A percentile compares a stretch with the other conserved stretches of the same genome.
Evolutionary conservation across 2,329 filamentous ascomycete species (phyloP).

Genomic region (Aureobasidium leucospermi): DNA sequence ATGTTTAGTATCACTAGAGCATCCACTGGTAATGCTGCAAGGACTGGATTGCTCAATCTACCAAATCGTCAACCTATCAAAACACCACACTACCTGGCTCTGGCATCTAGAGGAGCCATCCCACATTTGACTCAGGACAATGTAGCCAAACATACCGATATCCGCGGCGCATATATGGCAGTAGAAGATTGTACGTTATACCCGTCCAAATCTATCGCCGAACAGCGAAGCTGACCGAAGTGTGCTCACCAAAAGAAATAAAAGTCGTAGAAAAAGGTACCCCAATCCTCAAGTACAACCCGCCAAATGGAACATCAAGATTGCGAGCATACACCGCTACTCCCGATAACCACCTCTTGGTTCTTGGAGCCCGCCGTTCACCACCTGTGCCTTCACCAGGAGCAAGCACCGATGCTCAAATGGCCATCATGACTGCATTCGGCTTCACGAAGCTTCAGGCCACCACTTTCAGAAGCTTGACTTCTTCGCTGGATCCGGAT

Average conservation of each 20-base stretch:
- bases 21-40: slow-evolving; percentile 40
- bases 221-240: slow-evolving; percentile 30
- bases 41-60: slow-evolving; percentile 61
- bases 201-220: slow-evolving; percentile 8
- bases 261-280: slow-evolving; percentile 57
- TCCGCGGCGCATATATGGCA: slow-evolving; percentile 69
- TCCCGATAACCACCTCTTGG: slow-evolving; percentile 55
- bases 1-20: slow-evolving; percentile 41
- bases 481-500: slow-evolving; percentile 65
- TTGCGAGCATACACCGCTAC: slow-evolving; percentile 73
- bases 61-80: slow-evolving; percentile 58
- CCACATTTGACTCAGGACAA: slow-evolving; percentile 88
- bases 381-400: slow-evolving; percentile 68
- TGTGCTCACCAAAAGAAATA: slow-evolving; percentile 30
- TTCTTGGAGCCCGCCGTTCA: slow-evolving; percentile 71
- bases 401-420: slow-evolving; percentile 40
- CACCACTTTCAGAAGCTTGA: slow-evolving; percentile 59
- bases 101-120: slow-evolving; percentile 74
- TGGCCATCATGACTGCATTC: slow-evolving; percentile 78
- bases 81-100: slow-evolving; percentile 75
- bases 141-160: slow-evolving; percentile 54
- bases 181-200: slow-evolving; percentile 79
- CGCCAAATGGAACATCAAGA: slow-evolving; percentile 42
- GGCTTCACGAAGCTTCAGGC: slow-evolving; percentile 69
- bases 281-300: slow-evolving; percentile 46